Evolutionary conservation across 225 moss, liverwort and hornwort species (phyloP).

Genomic region (Pseudoscleropodium purum): DNA sequence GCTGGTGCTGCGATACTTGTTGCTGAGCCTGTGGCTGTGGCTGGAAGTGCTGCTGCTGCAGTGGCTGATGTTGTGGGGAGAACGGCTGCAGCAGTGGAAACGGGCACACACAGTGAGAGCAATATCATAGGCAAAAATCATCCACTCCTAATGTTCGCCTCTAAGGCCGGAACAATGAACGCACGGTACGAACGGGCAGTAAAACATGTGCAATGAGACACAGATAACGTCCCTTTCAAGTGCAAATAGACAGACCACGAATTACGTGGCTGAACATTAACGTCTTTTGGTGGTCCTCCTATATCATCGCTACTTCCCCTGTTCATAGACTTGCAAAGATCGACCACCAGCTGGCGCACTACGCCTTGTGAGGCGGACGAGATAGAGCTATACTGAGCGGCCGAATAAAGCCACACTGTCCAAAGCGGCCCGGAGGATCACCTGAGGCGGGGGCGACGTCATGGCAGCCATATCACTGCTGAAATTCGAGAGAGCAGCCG

Average conservation of each 20-base stretch:
- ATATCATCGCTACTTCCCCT: not conserved
- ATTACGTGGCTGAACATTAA: not conserved
- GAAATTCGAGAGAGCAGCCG: constrained; percentile 43
- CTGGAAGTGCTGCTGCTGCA: constrained; percentile 10
- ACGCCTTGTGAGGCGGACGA: not conserved
- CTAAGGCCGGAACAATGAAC: not conserved
- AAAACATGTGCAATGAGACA: not conserved
- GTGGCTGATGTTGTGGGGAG: constrained; percentile 28
- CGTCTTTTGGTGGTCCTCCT: not conserved
- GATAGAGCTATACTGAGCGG: not conserved
- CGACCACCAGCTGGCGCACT: not conserved
- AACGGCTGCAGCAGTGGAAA: constrained; percentile 11
- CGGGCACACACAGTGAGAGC: not conserved
- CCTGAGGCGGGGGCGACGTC: constrained; percentile 39
- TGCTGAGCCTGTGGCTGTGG: constrained; percentile 41
- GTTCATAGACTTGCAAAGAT: not conserved
- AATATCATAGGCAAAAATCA: not conserved
- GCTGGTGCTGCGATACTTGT: constrained; percentile 21
- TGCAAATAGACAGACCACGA: not conserved
- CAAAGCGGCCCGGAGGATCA: not conserved
- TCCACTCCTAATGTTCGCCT: not conserved
- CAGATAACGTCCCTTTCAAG: not conserved
- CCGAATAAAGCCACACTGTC: not conserved
- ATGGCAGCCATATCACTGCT: constrained; percentile 45
- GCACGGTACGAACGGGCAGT: not conserved